phyloP scores from a whole-genome alignment of 352 stramenopile genomes.

The Pythium dissimile region DNA sequence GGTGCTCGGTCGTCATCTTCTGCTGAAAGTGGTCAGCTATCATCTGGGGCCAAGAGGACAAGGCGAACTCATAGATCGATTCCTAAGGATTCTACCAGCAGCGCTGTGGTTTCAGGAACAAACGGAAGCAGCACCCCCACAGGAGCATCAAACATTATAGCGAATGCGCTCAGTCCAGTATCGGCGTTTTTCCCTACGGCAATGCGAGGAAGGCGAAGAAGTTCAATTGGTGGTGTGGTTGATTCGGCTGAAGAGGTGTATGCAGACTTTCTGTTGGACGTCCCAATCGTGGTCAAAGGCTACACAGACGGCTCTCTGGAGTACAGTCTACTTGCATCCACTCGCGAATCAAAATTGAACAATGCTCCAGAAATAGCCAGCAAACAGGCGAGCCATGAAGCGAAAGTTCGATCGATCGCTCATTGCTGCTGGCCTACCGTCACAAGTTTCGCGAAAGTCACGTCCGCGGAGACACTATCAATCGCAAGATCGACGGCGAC shows the following conservation, averaged over 20 bases:
- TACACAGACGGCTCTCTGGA: constrained; percentile 48
- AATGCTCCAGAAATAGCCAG: not conserved
- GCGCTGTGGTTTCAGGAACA: not conserved
- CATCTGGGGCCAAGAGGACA: not conserved
- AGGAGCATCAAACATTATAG: constrained; percentile 10
- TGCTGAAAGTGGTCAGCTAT: constrained; percentile 17
- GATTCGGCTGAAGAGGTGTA: constrained; percentile 12
- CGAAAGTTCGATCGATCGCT: constrained; percentile 15
- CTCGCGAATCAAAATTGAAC: not conserved
- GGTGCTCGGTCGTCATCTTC: constrained; percentile 21
- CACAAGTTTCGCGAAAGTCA: too few relatives aligned
- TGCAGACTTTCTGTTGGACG: constrained; percentile 46
- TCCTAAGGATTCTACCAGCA: not conserved
- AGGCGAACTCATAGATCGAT: not conserved
- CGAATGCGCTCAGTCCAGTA: constrained; percentile 19
- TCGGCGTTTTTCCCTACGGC: constrained; percentile 16
- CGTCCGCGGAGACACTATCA: too few relatives aligned
- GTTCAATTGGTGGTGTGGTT: constrained; percentile 4
- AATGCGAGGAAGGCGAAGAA: not conserved
- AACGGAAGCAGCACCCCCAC: not conserved
- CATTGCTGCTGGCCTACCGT: constrained; percentile 21
- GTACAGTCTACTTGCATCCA: constrained; percentile 28
- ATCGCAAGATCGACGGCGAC: constrained; percentile 14
- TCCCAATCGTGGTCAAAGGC: constrained; percentile 48
- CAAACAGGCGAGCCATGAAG: constrained; percentile 7